These are phyloP conservation scores for Alternaria conjuncta DNA, from an alignment of 2,329 filamentous ascomycete genomes.

Conservation along the genomic window DNA sequence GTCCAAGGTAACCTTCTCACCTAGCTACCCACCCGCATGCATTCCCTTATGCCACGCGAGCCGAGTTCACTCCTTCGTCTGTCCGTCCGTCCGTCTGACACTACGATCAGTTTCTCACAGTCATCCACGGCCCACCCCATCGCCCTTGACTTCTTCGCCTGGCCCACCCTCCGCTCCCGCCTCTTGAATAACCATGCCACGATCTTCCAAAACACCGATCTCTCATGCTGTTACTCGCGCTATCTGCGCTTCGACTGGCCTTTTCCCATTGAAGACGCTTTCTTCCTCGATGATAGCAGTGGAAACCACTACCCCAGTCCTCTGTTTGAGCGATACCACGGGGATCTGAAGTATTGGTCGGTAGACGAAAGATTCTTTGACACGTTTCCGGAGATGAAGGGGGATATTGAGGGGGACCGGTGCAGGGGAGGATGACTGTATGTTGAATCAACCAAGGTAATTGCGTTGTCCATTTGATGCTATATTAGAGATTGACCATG, in stretches of 20 bases:
- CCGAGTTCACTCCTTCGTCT: constrained; percentile 10
- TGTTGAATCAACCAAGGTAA: not conserved
- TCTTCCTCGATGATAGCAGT: constrained; percentile 30
- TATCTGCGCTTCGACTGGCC: constrained; percentile 43
- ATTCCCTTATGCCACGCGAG: not conserved
- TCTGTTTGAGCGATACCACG: constrained; percentile 41
- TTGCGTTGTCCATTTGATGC: not conserved
- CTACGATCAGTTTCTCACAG: constrained; percentile 17
- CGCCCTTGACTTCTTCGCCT: constrained; percentile 44
- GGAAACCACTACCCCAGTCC: constrained; percentile 29
- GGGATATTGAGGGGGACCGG: constrained; percentile 41
- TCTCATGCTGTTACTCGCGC: constrained; percentile 33
- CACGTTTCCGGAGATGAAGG: constrained; percentile 36
- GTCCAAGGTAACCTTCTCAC: constrained; percentile 23
- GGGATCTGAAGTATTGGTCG: constrained; percentile 35
- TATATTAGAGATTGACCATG: not conserved
- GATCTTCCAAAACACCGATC: constrained; percentile 28
- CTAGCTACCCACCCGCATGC: not conserved
- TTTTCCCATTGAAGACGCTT: constrained; percentile 41
- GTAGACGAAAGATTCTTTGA: constrained; percentile 35
- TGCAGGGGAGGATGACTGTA: constrained; percentile 1
- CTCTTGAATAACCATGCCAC: constrained; percentile 30
- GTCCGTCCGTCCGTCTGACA: not conserved
- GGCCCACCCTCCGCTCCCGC: constrained; percentile 41
- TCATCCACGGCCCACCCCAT: constrained; percentile 35